Evolutionary conservation across 2,329 filamentous ascomycete genomes (phyloP), one percentile per base, ranked within the genome.

Genomic region (Sporothrix humicola): DNA sequence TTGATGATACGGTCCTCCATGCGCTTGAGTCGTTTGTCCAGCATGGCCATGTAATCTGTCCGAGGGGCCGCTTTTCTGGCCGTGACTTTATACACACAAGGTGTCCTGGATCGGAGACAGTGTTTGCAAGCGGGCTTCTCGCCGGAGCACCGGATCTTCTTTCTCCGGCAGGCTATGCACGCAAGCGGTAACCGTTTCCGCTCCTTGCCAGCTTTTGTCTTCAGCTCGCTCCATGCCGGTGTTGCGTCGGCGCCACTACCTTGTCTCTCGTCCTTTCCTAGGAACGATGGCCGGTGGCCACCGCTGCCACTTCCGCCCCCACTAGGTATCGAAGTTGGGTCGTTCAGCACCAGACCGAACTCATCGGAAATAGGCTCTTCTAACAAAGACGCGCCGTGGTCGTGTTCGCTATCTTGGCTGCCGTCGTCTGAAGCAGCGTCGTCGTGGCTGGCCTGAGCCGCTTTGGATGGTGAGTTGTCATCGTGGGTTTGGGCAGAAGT

Each of bases 1-100:
- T 97, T 97, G 83, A 98, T 97, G 76, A 98, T 96, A 73, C 95
- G 91, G 79, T 98, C 95, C 82, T 99, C 96, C 96, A 98, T 98
- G 73, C 95, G 88, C 85, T 97, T 98, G 77, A 98, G 82, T 71
- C 96, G 89, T 83, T 97, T 98, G 83, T 98, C 96, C 78, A 98
- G 84, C 94, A 98, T 98, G 58, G 95, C 94, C 96, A 98, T 98
- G 82, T 98, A 98, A 82, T 98, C 96, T 20, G 96, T 98, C 71
- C 96, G 88, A 2, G 96, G 96, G 3, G 95, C 94, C 1, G 95
- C 94, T 82, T 98, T 98, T 74, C 96, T 88, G 3, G 95, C 94
- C 0, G 95, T 98, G 74, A 97, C 94, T 80, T 98, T 98, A 87
- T 98, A 99, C 4, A 98, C 95, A 81, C 96, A 99, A 1, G 95